Evolutionary conservation across 1,284 basidiomycete genomes (phyloP).

Genomic region (Neolentinus lepideus): DNA sequence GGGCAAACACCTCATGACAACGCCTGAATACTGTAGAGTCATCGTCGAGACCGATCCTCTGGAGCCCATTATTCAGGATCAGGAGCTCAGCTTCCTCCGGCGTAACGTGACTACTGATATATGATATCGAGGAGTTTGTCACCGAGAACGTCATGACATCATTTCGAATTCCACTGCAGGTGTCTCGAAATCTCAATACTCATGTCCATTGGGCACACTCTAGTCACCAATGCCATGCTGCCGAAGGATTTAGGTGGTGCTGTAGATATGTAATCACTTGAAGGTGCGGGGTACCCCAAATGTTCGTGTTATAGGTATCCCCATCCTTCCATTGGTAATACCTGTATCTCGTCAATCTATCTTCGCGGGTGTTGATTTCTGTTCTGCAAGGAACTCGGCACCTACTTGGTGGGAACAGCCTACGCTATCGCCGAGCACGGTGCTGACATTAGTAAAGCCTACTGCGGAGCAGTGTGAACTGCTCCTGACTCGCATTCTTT

Average conservation of each 20-base stretch:
- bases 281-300: constrained; percentile 44
- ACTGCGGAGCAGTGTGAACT: neutral
- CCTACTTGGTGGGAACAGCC: constrained; percentile 15
- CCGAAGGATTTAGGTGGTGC: constrained; percentile 43
- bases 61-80: neutral
- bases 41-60: neutral
- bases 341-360: neutral
- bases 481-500: neutral
- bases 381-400: constrained; percentile 9
- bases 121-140: neutral
- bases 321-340: constrained; percentile 4
- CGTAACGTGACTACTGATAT: neutral
- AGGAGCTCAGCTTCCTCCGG: neutral
- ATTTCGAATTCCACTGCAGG: neutral
- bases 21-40: neutral
- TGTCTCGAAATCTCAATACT: too few relatives aligned
- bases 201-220: too few relatives aligned
- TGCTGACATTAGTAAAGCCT: neutral
- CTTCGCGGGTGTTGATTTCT: constrained; percentile 7
- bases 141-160: neutral
- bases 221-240: constrained; percentile 37
- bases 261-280: constrained; percentile 41
- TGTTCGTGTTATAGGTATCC: constrained; percentile 21
- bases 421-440: constrained; percentile 21
- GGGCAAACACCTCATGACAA: neutral